These are phyloP conservation scores for Calonectria honghensis DNA, from an alignment of 2,329 filamentous ascomycete genomes.

Conservation along the genomic window DNA sequence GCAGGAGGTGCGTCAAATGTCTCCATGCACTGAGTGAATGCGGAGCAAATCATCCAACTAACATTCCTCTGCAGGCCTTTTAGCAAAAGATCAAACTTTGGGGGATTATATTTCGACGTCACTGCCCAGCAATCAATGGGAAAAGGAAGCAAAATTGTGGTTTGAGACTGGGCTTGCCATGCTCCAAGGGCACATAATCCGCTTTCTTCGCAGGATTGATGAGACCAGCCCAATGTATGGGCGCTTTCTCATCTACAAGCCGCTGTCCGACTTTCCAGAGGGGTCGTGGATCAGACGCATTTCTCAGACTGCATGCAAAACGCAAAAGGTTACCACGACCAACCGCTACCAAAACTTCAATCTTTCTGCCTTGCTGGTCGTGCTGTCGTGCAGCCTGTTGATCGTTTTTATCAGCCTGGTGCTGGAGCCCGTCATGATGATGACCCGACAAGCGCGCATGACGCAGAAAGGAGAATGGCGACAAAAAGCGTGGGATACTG, in stretches of 20 bases:
- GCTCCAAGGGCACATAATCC: not conserved
- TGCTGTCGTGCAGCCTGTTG: not conserved
- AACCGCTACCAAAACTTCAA: conserved; percentile 21
- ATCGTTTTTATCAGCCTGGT: not conserved
- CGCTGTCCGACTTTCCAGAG: not conserved
- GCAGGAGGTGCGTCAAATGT: not conserved
- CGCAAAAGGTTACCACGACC: not conserved
- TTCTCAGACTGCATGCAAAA: not conserved
- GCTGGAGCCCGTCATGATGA: not conserved
- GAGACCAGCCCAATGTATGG: not conserved
- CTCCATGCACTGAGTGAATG: not conserved
- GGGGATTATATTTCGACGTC: not conserved
- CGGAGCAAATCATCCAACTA: not conserved
- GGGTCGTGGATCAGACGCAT: not conserved
- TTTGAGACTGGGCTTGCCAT: conserved; percentile 8
- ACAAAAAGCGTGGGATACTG: not conserved
- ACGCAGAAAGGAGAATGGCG: conserved; percentile 1
- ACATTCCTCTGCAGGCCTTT: not conserved
- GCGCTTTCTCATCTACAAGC: not conserved
- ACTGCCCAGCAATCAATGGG: not conserved
- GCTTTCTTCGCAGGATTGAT: not conserved
- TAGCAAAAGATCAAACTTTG: not conserved
- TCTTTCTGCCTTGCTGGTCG: not conserved
- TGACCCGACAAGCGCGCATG: not conserved
- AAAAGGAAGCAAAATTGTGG: conserved; percentile 1